Evolutionary conservation across 2,329 filamentous ascomycete species (phyloP).

Genomic region (Elsinoe perseae): DNA sequence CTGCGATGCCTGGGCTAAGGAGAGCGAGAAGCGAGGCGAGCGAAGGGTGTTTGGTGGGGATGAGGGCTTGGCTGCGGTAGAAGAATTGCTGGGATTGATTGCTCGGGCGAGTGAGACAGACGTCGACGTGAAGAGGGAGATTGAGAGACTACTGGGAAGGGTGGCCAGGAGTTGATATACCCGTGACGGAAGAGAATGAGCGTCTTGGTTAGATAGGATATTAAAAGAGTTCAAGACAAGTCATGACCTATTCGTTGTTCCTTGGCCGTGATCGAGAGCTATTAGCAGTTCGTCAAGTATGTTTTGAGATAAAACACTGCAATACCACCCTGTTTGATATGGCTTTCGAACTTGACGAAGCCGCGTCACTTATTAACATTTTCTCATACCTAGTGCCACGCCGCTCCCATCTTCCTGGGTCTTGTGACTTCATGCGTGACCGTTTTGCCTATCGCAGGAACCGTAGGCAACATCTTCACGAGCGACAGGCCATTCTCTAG

Average conservation of each 20-base stretch:
- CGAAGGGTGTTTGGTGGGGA: constrained; percentile 53
- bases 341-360: too few relatives aligned
- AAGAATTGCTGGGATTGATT: constrained; percentile 24
- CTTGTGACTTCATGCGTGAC: too few relatives aligned
- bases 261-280: neutral
- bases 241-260: neutral
- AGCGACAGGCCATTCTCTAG: neutral
- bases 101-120: constrained; percentile 23
- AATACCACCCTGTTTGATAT: too few relatives aligned
- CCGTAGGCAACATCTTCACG: too few relatives aligned
- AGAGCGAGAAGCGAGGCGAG: constrained; percentile 46
- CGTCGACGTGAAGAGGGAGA: constrained; percentile 19
- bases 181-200: neutral
- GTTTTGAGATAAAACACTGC: neutral
- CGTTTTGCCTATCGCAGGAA: too few relatives aligned
- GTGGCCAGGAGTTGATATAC: constrained; percentile 15
- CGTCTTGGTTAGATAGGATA: constrained; percentile 9
- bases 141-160: constrained; percentile 20
- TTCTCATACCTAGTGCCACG: too few relatives aligned
- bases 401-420: too few relatives aligned
- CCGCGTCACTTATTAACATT: too few relatives aligned
- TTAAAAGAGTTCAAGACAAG: neutral
- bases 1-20: constrained; percentile 53
- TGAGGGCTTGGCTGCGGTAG: constrained; percentile 43
- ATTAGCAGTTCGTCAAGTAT: neutral